Evolutionary conservation across 83 land plant species (phyloP).

Genomic region (Larix sibirica): DNA sequence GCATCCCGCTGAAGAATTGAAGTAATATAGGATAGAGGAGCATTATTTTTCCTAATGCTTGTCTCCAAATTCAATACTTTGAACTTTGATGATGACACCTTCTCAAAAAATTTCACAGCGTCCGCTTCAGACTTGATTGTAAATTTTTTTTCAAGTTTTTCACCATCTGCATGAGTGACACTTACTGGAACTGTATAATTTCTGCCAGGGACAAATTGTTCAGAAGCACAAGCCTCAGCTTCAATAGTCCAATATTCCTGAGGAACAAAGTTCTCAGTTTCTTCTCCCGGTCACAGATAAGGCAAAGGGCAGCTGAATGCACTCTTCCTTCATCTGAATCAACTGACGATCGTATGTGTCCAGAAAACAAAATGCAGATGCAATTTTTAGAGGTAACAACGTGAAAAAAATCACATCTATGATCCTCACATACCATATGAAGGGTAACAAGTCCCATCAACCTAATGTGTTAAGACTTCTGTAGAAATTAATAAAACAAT

Average conservation of each 20-base stretch:
- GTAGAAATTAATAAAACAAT: too few species aligned
- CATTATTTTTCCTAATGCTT: conserved; percentile 40
- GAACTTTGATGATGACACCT: conserved; percentile 38
- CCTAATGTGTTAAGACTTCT: too few species aligned
- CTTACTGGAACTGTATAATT: conserved; percentile 24
- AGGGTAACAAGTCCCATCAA: too few species aligned
- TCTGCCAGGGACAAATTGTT: not conserved
- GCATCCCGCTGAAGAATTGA: conserved; percentile 98
- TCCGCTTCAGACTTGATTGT: conserved; percentile 48
- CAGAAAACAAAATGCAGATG: too few species aligned
- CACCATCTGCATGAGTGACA: conserved; percentile 63
- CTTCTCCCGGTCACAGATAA: conserved; percentile 93
- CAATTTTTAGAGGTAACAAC: too few species aligned
- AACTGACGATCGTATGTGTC: too few species aligned
- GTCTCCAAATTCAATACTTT: conserved; percentile 55
- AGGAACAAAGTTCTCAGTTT: conserved; percentile 74
- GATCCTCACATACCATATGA: too few species aligned
- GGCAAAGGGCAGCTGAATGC: conserved; percentile 93
- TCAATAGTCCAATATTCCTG: conserved; percentile 92
- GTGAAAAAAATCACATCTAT: too few species aligned
- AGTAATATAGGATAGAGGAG: conserved; percentile 92
- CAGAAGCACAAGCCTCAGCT: conserved; percentile 31
- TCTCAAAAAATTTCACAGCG: conserved; percentile 53
- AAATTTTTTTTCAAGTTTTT: conserved; percentile 74
- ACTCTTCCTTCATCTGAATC: conserved; percentile 76